A percentile compares a stretch with the other conserved stretches of the same genome.
Evolutionary conservation across 805 yeast genomes (phyloP).

Genomic region (Wickerhamiella occidentalis): DNA sequence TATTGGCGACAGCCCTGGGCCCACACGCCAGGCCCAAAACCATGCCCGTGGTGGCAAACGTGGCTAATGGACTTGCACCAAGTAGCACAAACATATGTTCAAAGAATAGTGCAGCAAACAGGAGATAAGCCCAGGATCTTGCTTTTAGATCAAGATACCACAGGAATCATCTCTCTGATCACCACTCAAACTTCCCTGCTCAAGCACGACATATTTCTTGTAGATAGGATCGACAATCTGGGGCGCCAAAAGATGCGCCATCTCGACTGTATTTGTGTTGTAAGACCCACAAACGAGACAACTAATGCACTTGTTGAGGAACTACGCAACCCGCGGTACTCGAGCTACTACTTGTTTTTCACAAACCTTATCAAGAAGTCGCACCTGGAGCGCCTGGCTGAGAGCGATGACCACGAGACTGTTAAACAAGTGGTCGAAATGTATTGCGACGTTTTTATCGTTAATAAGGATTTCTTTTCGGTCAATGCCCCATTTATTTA

Average conservation of each 20-base stretch:
- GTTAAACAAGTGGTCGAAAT: conserved; percentile 67
- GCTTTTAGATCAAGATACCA: conserved; percentile 66
- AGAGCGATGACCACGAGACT: conserved; percentile 75
- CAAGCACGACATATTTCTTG: conserved; percentile 70
- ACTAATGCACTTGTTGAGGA: conserved; percentile 53
- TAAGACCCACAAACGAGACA: conserved; percentile 59
- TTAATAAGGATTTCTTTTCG: conserved; percentile 57
- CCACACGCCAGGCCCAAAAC: not conserved
- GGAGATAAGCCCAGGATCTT: conserved; percentile 52
- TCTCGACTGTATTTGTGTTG: conserved; percentile 65
- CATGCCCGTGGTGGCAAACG: not conserved
- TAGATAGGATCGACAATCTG: conserved; percentile 48
- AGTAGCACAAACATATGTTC: conserved; percentile 31
- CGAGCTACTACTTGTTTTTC: conserved; percentile 64
- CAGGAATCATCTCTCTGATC: conserved; percentile 74
- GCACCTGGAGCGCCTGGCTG: conserved; percentile 77
- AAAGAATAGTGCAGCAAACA: conserved; percentile 27
- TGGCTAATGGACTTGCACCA: conserved; percentile 29
- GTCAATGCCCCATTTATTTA: conserved; percentile 25
- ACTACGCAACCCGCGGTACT: conserved; percentile 65
- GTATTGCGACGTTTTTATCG: conserved; percentile 68
- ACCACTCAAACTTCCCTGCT: conserved; percentile 78
- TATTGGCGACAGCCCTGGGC: no score
- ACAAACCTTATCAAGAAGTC: conserved; percentile 63
- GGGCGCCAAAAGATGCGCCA: conserved; percentile 64